Conservation (phyloP, 805 yeast species). For the Grigorovia yakushimaensis region DNA sequence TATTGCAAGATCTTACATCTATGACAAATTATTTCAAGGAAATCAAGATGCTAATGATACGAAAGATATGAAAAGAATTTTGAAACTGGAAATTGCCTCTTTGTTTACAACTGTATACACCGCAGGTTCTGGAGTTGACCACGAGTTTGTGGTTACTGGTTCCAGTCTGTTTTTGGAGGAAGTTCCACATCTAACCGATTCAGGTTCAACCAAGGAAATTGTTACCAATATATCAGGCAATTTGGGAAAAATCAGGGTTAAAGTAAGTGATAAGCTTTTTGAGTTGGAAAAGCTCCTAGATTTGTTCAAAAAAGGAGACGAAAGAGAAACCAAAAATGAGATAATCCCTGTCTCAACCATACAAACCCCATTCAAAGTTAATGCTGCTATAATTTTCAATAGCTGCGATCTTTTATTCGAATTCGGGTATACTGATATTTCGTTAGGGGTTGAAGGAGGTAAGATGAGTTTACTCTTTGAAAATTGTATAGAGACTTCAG, state of each 20-base stretch:
- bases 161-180: conserved; percentile 13
- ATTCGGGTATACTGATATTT: conserved; percentile 11
- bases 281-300: conserved; percentile 8
- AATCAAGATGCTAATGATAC: conserved; percentile 6
- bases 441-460: conserved; percentile 10
- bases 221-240: conserved; percentile 16
- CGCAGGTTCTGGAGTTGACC: conserved; percentile 17
- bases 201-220: conserved; percentile 9
- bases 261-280: conserved; percentile 16
- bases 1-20: conserved; percentile 46
- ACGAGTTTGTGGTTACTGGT: conserved; percentile 16
- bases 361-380: conserved; percentile 11
- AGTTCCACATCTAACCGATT: conserved; percentile 9
- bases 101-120: conserved; percentile 20
- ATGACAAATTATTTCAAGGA: conserved; percentile 39
- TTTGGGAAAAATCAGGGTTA: conserved; percentile 19
- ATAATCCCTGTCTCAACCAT: not conserved
- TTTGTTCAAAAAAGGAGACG: conserved; percentile 1
- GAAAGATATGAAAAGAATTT: conserved; percentile 7
- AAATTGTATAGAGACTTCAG: conserved; percentile 6
- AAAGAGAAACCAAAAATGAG: not conserved
- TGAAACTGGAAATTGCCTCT: conserved; percentile 14
- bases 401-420: conserved; percentile 14
- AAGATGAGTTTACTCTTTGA: conserved; percentile 15
- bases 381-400: conserved; percentile 13